Conservation (phyloP, 1,284 basidiomycete species). For the Termitomyces sp. region DNA sequence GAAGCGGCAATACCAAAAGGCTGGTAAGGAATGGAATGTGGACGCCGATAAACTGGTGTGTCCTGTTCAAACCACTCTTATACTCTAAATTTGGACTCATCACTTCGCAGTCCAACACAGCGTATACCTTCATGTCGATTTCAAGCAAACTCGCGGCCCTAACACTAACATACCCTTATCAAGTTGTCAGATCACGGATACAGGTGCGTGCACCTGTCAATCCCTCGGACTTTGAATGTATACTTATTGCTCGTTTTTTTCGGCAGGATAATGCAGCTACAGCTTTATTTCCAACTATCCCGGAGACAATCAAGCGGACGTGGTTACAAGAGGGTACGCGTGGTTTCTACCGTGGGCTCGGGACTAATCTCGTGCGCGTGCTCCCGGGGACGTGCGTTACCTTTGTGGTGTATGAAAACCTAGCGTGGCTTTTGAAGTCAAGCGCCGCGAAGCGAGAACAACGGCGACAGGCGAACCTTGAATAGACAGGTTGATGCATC, state of each 20-base stretch:
- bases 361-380: constrained; percentile 94
- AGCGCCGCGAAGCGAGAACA: constrained; percentile 43
- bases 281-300: constrained; percentile 77
- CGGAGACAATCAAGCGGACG: constrained; percentile 73
- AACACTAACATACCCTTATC: constrained; percentile 91
- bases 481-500: constrained; percentile 1
- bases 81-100: not conserved
- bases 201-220: constrained; percentile 53
- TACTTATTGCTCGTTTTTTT: not conserved
- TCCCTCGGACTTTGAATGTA: not conserved
- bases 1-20: constrained; percentile 48
- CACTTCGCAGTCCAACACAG: constrained; percentile 70
- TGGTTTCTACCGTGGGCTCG: constrained; percentile 95
- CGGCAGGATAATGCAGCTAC: constrained; percentile 56
- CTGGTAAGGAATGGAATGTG: constrained; percentile 61
- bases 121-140: constrained; percentile 93
- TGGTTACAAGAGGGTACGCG: constrained; percentile 76
- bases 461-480: constrained; percentile 1
- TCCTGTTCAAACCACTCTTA: constrained; percentile 13
- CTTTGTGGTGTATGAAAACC: constrained; percentile 97
- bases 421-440: constrained; percentile 77
- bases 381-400: constrained; percentile 97
- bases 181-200: constrained; percentile 92
- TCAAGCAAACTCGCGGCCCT: constrained; percentile 87
- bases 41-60: constrained; percentile 82